Conservation (phyloP, 1,284 basidiomycete genomes). For the Moesziomyces sp. region DNA sequence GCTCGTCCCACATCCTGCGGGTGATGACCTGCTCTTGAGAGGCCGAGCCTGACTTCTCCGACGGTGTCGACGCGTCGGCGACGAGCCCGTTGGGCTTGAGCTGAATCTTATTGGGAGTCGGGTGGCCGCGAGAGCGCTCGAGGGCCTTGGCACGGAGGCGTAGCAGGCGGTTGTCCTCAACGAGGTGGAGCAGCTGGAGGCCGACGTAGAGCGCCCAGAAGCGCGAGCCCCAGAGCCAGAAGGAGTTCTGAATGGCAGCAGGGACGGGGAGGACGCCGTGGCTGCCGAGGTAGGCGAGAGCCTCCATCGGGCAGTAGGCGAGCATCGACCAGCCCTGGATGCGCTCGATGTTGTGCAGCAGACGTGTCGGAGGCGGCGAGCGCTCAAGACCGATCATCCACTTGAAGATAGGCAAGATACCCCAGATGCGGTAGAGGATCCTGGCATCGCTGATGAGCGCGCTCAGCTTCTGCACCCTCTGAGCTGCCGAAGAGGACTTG, state of each 20-base stretch:
- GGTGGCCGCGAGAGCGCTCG: conserved; percentile 63
- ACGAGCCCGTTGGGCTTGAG: conserved; percentile 28
- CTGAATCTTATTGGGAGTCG: conserved; percentile 46
- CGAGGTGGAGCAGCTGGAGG: conserved; percentile 63
- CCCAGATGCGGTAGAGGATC: conserved; percentile 65
- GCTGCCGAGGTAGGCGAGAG: conserved; percentile 62
- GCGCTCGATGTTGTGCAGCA: conserved; percentile 65
- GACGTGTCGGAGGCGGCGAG: conserved; percentile 56
- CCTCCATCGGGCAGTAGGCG: conserved; percentile 66
- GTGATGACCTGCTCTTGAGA: conserved; percentile 61
- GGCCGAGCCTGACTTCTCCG: conserved; percentile 29
- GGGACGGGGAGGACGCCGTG: conserved; percentile 62
- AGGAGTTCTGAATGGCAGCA: conserved; percentile 43
- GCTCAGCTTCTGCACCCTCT: conserved; percentile 48
- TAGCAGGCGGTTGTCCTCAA: conserved; percentile 66
- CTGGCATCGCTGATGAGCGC: conserved; percentile 61
- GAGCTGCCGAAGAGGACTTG: conserved; percentile 44
- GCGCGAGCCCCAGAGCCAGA: conserved; percentile 59
- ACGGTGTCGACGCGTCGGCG: conserved; percentile 5
- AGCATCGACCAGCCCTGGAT: conserved; percentile 67
- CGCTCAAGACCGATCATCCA: conserved; percentile 66
- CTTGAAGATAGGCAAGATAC: conserved; percentile 65
- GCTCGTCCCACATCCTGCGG: conserved; percentile 62
- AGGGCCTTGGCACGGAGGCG: conserved; percentile 63
- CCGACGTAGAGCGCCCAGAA: conserved; percentile 66